A percentile compares a stretch with the other conserved stretches of the same genome.
Conservation (phyloP, 2,329 filamentous ascomycete species). For the Sphaerostilbella broomeana region DNA sequence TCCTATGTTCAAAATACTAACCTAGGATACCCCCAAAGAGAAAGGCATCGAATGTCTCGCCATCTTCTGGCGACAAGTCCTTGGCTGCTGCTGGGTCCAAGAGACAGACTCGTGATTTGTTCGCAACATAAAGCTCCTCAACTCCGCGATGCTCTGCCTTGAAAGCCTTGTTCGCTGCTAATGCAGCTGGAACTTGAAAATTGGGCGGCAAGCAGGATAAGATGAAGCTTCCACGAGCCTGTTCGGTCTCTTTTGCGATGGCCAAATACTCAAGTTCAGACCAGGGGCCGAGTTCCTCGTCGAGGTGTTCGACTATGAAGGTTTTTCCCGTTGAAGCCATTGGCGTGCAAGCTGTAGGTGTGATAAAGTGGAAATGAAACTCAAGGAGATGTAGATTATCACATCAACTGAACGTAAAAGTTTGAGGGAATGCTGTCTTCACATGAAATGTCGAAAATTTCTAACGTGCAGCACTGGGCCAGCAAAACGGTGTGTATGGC, state of each 20-base stretch:
- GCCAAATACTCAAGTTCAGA: slow-evolving; percentile 86
- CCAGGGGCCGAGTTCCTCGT: slow-evolving; percentile 90
- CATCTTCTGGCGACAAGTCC: slow-evolving; percentile 80
- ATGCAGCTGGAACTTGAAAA: slow-evolving; percentile 56
- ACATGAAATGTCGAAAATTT: too few species aligned
- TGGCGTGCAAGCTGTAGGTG: neutral
- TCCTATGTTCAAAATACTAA: too few species aligned
- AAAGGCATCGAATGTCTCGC: slow-evolving; percentile 78
- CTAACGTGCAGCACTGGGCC: too few species aligned
- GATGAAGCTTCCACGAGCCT: slow-evolving; percentile 62
- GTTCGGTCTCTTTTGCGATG: slow-evolving; percentile 75
- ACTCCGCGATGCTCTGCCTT: slow-evolving; percentile 70
- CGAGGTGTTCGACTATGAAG: slow-evolving; percentile 94
- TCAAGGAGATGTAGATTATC: too few species aligned
- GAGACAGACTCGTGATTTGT: slow-evolving; percentile 75
- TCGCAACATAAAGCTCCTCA: slow-evolving; percentile 69
- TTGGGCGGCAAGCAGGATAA: slow-evolving; percentile 71
- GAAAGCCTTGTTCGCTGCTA: slow-evolving; percentile 54
- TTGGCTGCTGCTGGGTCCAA: slow-evolving; percentile 78
- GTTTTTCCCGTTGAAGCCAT: slow-evolving; percentile 52
- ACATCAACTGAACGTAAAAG: neutral
- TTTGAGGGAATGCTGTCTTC: neutral
- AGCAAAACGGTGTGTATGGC: too few species aligned
- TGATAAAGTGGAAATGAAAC: too few species aligned
- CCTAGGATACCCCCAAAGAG: slow-evolving; percentile 94